Evolutionary conservation across 495 filamentous ascomycete genomes (phyloP).

Genomic region (Hypoxylon lenormandii): DNA sequence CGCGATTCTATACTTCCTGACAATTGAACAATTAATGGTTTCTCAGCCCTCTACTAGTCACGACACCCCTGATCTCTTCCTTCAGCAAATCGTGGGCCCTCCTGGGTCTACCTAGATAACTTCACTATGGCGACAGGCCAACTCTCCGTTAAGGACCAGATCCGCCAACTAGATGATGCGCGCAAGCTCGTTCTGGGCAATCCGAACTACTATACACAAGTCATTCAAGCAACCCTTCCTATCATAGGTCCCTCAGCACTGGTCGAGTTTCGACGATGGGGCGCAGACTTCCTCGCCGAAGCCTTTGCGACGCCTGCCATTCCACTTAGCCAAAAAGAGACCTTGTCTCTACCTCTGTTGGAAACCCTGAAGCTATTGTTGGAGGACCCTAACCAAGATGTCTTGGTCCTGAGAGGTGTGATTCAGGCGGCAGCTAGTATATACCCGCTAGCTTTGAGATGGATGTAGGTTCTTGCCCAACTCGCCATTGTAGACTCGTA

Average conservation of each 20-base stretch:
- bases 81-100: slow-evolving; percentile 22
- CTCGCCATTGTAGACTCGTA: slow-evolving; percentile 47
- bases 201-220: slow-evolving; percentile 83
- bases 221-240: slow-evolving; percentile 88
- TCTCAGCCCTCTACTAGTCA: too few relatives aligned
- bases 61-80: not conserved
- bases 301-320: slow-evolving; percentile 89
- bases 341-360: slow-evolving; percentile 75
- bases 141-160: slow-evolving; percentile 75
- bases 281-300: slow-evolving; percentile 94
- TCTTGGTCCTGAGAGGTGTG: slow-evolving; percentile 79
- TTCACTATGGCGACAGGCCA: slow-evolving; percentile 57
- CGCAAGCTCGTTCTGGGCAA: slow-evolving; percentile 88
- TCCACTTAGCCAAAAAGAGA: slow-evolving; percentile 76
- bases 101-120: slow-evolving; percentile 16
- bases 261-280: slow-evolving; percentile 91
- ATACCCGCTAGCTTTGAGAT: slow-evolving; percentile 89
- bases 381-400: slow-evolving; percentile 77
- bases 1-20: too few relatives aligned
- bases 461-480: slow-evolving; percentile 78
- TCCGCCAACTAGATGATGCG: slow-evolving; percentile 85
- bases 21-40: too few relatives aligned
- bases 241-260: slow-evolving; percentile 80
- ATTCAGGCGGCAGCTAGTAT: slow-evolving; percentile 88
- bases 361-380: slow-evolving; percentile 79